Percentiles rank a stretch among this genome's conserved stretches.
Evolutionary conservation across 1,284 basidiomycete genomes (phyloP).

Genomic region (Cryptococcus neoformans): DNA sequence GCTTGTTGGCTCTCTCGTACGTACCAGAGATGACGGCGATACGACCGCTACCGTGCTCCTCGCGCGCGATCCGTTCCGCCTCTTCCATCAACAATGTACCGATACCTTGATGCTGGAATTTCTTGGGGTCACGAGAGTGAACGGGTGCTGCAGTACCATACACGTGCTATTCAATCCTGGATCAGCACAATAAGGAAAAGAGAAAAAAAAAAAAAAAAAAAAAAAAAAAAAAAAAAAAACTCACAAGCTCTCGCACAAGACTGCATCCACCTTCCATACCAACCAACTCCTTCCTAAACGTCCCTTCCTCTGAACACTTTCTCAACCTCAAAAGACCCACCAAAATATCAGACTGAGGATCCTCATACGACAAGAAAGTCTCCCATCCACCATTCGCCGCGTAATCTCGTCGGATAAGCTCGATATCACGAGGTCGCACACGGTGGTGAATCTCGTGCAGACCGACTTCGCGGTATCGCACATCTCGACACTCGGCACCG

Average conservation of each 20-base stretch:
- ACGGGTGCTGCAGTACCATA: slow-evolving; percentile 98
- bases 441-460: slow-evolving; percentile 99
- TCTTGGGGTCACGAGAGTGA: slow-evolving; percentile 94
- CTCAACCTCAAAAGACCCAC: slow-evolving; percentile 88
- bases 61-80: slow-evolving; percentile 95
- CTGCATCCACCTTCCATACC: slow-evolving; percentile 76
- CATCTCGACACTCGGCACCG: slow-evolving; percentile 95
- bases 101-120: slow-evolving; percentile 98
- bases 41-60: slow-evolving; percentile 83
- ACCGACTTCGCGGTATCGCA: slow-evolving; percentile 96
- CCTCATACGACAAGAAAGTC: slow-evolving; percentile 98
- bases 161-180: slow-evolving; percentile 60
- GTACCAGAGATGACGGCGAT: slow-evolving; percentile 86
- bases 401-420: slow-evolving; percentile 96
- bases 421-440: slow-evolving; percentile 91
- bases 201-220: slow-evolving; percentile 5
- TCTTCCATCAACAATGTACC: slow-evolving; percentile 99
- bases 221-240: slow-evolving; percentile 12
- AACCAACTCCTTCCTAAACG: slow-evolving; percentile 90
- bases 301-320: slow-evolving; percentile 94
- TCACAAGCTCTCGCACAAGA: slow-evolving; percentile 82
- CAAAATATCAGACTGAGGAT: slow-evolving; percentile 94
- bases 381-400: slow-evolving; percentile 98
- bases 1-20: too few species aligned
- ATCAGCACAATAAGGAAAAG: background rate